Base-by-base conservation (phyloP, 75 land plant genomes). In the Picea glauca region DNA sequence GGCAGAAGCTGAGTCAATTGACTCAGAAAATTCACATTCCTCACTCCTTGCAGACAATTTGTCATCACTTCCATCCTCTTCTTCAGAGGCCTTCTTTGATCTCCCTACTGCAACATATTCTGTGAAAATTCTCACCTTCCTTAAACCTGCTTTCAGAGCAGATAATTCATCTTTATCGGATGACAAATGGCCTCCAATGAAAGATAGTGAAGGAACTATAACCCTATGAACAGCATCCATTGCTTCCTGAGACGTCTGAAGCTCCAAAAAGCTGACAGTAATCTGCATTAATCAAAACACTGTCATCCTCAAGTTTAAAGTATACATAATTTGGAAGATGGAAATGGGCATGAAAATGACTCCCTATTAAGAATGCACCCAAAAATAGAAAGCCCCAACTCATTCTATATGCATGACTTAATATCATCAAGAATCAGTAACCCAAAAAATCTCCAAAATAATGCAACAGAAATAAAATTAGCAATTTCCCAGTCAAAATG, bases 101-200 rank as follows among this genome's bases (percentile, higher is more conserved):
- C 80, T 84, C 35, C 81, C 74, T 11, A 87, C 77, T 46, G 90
- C 80, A 2, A 93, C 87, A 76, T 72, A 87, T 30, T 84, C 88
- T 31, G 77, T 90, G 11, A 90, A 78, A 6, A 84, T 77, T 60
- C 90, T 93, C 35, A 88, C 90, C 60, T 78, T 88, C 70, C 78
- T 87, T 72, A 87, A 81, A 75, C 90, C 85, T 56, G 87, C 90
- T 82, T 88, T 92, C 33, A 85, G 50, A 58, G 85, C 90, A 80
- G 92, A 91, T 76, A 88, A 72, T 74, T 93, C 95, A 80, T 93
- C 95, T 77, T 81, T 87, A 57, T 91, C 93, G 58, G 80, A 38
- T 56, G 82, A 40, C 30, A 66, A 72, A 58, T 75, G 74, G 32
- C 85, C 91, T 62, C 87, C 89, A 58, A 83, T 60, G 31, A 62